phyloP scores from a whole-genome alignment of 2,329 filamentous ascomycete genomes.

The Anisogramma anomala region DNA sequence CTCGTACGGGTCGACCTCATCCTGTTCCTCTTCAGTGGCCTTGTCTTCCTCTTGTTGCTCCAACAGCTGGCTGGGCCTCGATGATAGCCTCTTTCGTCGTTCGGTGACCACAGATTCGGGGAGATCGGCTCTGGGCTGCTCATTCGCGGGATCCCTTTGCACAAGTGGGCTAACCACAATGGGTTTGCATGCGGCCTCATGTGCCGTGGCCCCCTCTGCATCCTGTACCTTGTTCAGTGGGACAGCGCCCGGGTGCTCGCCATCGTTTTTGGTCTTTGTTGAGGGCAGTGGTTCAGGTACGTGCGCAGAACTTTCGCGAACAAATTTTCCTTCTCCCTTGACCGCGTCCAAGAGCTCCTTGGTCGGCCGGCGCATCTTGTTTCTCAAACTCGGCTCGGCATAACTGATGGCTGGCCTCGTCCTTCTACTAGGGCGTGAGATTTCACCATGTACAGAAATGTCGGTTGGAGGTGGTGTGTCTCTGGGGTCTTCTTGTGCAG shows the following conservation, averaged over 20 bases:
- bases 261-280: constrained; percentile 27
- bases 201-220: constrained; percentile 18
- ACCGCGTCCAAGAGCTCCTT: constrained; percentile 69
- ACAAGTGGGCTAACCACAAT: constrained; percentile 30
- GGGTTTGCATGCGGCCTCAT: constrained; percentile 15
- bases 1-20: constrained; percentile 38
- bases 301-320: constrained; percentile 19
- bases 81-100: constrained; percentile 30
- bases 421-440: constrained; percentile 54
- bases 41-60: constrained; percentile 2
- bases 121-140: constrained; percentile 20
- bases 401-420: constrained; percentile 63
- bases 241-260: constrained; percentile 10
- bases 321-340: constrained; percentile 47
- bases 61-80: constrained; percentile 13
- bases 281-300: constrained; percentile 19
- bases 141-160: constrained; percentile 23
- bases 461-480: constrained; percentile 51
- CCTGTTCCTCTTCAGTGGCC: background rate
- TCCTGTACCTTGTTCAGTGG: constrained; percentile 17
- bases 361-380: constrained; percentile 73
- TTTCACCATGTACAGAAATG: constrained; percentile 43
- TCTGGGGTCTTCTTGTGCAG: constrained; percentile 24
- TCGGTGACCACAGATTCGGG: constrained; percentile 27
- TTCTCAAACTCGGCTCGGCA: constrained; percentile 67